These are phyloP conservation scores for Pythium apleroticum DNA, from an alignment of 352 stramenopile genomes.

Conservation along the genomic window DNA sequence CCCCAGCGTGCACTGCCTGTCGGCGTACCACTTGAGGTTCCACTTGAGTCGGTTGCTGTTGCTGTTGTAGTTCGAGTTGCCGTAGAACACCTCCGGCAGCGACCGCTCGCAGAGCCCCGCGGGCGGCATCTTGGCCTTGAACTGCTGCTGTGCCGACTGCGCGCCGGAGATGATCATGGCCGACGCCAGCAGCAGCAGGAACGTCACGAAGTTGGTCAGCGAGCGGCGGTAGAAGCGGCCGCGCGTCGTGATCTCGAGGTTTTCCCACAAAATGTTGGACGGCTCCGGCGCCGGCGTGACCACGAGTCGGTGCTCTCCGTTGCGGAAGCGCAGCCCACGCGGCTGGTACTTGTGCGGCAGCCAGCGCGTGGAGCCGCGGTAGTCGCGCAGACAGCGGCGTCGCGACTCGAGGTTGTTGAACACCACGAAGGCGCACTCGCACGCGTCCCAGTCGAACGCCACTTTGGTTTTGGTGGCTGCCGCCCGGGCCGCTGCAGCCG, in stretches of 20 bases:
- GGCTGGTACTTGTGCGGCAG: conserved; percentile 52
- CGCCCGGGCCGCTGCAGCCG: no score
- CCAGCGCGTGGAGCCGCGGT: conserved; percentile 49
- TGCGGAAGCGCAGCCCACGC: conserved; percentile 56
- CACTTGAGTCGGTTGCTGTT: conserved; percentile 35
- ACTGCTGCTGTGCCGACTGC: conserved; percentile 65
- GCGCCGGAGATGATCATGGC: conserved; percentile 73
- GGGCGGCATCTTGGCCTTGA: conserved; percentile 65
- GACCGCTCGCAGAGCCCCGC: conserved; percentile 55
- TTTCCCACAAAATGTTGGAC: conserved; percentile 89
- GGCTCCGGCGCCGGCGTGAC: conserved; percentile 13
- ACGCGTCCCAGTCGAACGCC: conserved; percentile 59
- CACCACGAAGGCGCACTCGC: conserved; percentile 82
- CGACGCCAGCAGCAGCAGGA: conserved; percentile 68
- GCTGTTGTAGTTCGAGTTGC: conserved; percentile 26
- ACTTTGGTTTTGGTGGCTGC: conserved; percentile 12
- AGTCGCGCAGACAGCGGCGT: conserved; percentile 75
- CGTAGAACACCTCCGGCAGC: conserved; percentile 65
- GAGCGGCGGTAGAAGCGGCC: conserved; percentile 61
- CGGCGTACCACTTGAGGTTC: conserved; percentile 55
- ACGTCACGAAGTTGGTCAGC: conserved; percentile 53
- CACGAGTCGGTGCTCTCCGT: conserved; percentile 24
- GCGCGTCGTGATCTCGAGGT: conserved; percentile 66
- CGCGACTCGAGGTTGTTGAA: conserved; percentile 87
- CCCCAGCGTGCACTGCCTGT: conserved; percentile 39